A percentile compares a stretch with the other conserved stretches of the same genome.
Evolutionary conservation across 1,284 basidiomycete genomes (phyloP).

Genomic region (Sphaerobolus stellatus): DNA sequence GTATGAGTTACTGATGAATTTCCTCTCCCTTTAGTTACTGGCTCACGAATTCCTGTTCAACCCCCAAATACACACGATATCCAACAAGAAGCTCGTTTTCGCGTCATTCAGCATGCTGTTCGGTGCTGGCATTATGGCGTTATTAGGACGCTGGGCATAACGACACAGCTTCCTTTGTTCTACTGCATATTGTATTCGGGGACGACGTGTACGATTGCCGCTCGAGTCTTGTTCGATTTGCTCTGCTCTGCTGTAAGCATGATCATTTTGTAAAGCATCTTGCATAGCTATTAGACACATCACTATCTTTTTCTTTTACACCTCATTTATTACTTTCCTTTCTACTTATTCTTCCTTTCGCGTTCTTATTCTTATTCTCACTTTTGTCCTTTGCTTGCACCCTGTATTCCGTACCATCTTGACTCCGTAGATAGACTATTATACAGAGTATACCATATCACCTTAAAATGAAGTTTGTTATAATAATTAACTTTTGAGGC

Average conservation of each 20-base stretch:
- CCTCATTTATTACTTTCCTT: too few species aligned
- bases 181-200: neutral
- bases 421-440: too few species aligned
- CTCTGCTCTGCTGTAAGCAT: neutral
- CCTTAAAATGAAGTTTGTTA: too few species aligned
- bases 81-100: constrained; percentile 63
- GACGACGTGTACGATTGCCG: neutral
- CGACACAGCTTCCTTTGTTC: neutral
- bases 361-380: too few species aligned
- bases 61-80: constrained; percentile 74
- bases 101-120: constrained; percentile 72
- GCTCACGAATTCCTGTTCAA: constrained; percentile 93
- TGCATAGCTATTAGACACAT: too few species aligned
- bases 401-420: too few species aligned
- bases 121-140: constrained; percentile 81
- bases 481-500: neutral
- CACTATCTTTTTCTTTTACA: too few species aligned
- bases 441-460: too few species aligned
- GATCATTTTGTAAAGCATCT: neutral
- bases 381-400: too few species aligned
- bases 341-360: too few species aligned
- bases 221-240: neutral
- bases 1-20: constrained; percentile 9
- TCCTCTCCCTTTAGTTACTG: constrained; percentile 54
- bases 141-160: constrained; percentile 84